Evolutionary conservation across 2,329 filamentous ascomycete genomes (phyloP), one percentile per base, ranked within the genome.

Genomic region (Cytospora piceicola): DNA sequence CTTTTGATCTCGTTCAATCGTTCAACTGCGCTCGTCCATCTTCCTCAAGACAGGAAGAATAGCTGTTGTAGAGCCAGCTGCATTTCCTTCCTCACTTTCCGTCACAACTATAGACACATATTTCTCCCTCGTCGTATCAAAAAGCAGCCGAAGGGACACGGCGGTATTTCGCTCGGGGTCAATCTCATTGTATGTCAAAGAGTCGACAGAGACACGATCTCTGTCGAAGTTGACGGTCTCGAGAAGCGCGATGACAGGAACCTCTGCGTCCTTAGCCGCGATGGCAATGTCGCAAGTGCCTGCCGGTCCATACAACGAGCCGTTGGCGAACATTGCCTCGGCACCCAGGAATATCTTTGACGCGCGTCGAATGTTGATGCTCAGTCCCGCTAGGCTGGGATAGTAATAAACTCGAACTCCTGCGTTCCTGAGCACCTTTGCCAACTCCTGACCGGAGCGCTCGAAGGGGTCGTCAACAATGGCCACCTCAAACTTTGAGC

Each of bases 261-360:
- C 86, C 65, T 90, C 89, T 24, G 88, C 83, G 64, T 91, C 87
- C 60, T 89, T 87, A 7, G 94, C 94, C 52, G 90, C 88, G 81
- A 95, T 90, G 22, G 94, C 94, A 12, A 98, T 85, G 66, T 95
- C 87, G 29, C 92, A 92, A 4, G 94, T 97, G 67, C 95, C 95
- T 12, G 93, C 88, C 24, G 93, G 88, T 5, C 91, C 94, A 77
- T 96, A 96, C 71, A 99, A 85, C 39, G 92, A 87, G 9, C 95
- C 95, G 77, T 98, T 98, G 71, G 92, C 94, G 80, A 97, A 95
- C 88, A 99, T 95, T 49, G 93, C 92, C 75, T 97, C 94, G 5
- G 94, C 93, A 15, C 93, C 94, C 1, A 99, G 82, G 60, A 98
- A 86, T 12, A 95, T 88, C 71, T 90, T 88, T 8, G 89, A 91